phyloP scores from a whole-genome alignment of 495 filamentous ascomycete species.

The Pyronema domesticum region DNA sequence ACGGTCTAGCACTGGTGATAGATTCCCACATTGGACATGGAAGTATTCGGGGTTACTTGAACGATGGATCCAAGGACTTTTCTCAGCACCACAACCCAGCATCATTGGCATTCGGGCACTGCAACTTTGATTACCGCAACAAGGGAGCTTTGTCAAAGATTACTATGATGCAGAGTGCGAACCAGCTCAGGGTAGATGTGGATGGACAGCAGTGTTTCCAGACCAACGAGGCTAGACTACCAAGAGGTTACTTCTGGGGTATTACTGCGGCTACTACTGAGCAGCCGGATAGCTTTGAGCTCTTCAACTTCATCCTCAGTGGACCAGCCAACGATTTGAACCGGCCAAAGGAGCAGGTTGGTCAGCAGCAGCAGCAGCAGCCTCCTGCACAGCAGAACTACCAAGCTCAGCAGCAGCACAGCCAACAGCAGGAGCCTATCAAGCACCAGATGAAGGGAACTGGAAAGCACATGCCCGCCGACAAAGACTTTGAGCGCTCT shows the following conservation, averaged over 20 bases:
- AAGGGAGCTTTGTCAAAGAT: conserved; percentile 64
- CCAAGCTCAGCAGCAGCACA: conserved; percentile 7
- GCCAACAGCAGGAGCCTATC: conserved; percentile 17
- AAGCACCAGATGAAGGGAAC: conserved; percentile 12
- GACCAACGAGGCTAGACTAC: conserved; percentile 57
- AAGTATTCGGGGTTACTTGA: conserved; percentile 77
- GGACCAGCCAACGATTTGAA: conserved; percentile 16
- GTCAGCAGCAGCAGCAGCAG: conserved; percentile 26
- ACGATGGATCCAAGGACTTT: conserved; percentile 74
- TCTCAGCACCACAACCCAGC: conserved; percentile 62
- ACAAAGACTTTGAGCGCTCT: neutral
- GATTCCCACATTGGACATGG: conserved; percentile 76
- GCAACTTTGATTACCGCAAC: conserved; percentile 80
- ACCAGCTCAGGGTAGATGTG: conserved; percentile 53
- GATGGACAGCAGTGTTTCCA: conserved; percentile 75
- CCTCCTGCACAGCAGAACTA: conserved; percentile 20
- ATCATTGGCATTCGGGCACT: conserved; percentile 81
- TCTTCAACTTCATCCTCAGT: conserved; percentile 67
- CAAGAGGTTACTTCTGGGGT: conserved; percentile 68
- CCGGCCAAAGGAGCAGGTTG: conserved; percentile 26
- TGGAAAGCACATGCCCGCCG: conserved; percentile 9
- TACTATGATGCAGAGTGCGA: conserved; percentile 45
- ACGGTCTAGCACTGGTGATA: conserved; percentile 70
- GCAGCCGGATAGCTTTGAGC: conserved; percentile 81
- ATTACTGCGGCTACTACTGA: conserved; percentile 76